These are phyloP conservation scores for Conticribra guillardii DNA, from an alignment of 108 stramenopile species.

Conservation along the genomic window DNA sequence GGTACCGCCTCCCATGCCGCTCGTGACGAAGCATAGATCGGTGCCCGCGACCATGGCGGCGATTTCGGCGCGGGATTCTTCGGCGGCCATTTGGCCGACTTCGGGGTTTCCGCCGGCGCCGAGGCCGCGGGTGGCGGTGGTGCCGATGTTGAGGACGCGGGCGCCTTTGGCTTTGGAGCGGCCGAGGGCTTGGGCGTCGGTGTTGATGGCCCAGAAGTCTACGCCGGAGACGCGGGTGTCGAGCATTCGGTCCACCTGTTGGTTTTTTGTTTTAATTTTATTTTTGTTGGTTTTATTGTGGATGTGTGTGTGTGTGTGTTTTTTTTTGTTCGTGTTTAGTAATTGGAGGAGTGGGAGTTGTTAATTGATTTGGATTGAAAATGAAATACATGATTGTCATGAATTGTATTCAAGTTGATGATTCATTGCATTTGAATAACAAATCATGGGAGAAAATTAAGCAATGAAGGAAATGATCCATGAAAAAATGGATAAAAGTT, in stretches of 20 bases:
- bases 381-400: no score
- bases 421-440: no score
- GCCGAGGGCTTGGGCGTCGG: constrained; percentile 86
- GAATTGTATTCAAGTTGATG: no score
- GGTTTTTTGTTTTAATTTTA: no score
- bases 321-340: background rate
- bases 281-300: no score
- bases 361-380: no score
- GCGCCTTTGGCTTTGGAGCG: constrained; percentile 62
- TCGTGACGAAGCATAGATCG: constrained; percentile 89
- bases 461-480: no score
- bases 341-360: background rate
- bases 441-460: no score
- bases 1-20: constrained; percentile 93
- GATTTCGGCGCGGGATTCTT: constrained; percentile 77
- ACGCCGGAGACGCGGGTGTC: constrained; percentile 83
- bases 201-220: constrained; percentile 92
- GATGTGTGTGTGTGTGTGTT: background rate
- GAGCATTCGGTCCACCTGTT: constrained; percentile 83
- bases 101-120: constrained; percentile 90
- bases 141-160: constrained; percentile 74
- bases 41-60: constrained; percentile 72
- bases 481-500: no score
- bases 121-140: constrained; percentile 79
- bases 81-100: constrained; percentile 81